Conservation (phyloP, 2,329 filamentous ascomycete genomes). For the Myriosclerotinia duriaeana region DNA sequence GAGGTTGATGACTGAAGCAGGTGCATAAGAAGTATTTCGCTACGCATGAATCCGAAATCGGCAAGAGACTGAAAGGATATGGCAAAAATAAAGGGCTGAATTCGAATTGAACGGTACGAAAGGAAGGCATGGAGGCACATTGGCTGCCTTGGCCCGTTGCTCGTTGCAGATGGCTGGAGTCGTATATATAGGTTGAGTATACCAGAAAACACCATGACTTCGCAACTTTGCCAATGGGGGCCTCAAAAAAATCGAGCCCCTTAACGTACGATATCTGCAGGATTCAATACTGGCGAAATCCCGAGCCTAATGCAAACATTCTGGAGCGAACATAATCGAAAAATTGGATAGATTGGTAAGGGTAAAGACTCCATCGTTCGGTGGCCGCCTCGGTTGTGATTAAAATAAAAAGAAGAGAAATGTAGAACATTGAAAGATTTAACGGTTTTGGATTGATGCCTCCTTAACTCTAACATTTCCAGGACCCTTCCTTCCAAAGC, state of each 20-base stretch:
- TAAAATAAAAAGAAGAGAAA: neutral
- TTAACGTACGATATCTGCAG: neutral
- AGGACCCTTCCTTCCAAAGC: slow-evolving; percentile 1
- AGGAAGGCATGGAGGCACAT: neutral
- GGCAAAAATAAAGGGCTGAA: too few relatives aligned
- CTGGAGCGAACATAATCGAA: neutral
- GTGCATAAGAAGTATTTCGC: neutral
- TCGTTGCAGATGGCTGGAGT: neutral
- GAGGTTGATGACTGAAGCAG: neutral
- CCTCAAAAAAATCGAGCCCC: neutral
- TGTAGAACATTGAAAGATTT: neutral
- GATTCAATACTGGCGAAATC: neutral
- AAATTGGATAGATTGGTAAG: neutral
- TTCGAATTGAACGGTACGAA: neutral
- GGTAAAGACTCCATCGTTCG: neutral
- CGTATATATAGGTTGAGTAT: neutral
- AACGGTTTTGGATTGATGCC: neutral
- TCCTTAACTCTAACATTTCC: neutral
- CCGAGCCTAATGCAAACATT: neutral
- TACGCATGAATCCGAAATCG: neutral
- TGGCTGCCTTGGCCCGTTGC: neutral
- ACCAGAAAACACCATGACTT: neutral
- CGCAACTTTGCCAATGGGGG: too few relatives aligned
- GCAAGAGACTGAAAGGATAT: neutral
- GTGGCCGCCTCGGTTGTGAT: neutral